phyloP scores from a whole-genome alignment of 768 basidiomycete genomes.

The Leucocoprinus sp. region DNA sequence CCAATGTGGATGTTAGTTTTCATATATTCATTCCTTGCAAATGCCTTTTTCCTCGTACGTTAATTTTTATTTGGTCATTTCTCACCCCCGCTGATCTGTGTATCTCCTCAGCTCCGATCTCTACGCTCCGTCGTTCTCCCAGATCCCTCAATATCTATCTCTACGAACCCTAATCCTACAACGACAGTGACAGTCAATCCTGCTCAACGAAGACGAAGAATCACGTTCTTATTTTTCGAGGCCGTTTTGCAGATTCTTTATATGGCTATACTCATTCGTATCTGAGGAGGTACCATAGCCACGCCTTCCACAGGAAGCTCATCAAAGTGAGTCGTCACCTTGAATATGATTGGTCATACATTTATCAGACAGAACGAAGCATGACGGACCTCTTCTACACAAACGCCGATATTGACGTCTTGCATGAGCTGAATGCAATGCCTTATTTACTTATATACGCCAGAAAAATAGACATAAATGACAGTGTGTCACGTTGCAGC shows the following conservation, averaged over 20 bases:
- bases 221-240: conserved; percentile 84
- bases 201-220: conserved; percentile 72
- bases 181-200: conserved; percentile 61
- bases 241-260: conserved; percentile 77
- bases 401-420: too few relatives aligned
- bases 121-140: conserved; percentile 88
- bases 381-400: too few relatives aligned
- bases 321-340: too few relatives aligned
- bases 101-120: conserved; percentile 68
- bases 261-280: conserved; percentile 75
- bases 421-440: too few relatives aligned
- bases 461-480: too few relatives aligned
- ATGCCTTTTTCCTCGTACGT: conserved; percentile 88
- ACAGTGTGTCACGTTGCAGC: too few relatives aligned
- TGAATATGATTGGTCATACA: too few relatives aligned
- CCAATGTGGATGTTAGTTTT: conserved; percentile 68
- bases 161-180: conserved; percentile 28
- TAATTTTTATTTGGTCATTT: neutral
- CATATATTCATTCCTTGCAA: conserved; percentile 79
- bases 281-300: too few relatives aligned
- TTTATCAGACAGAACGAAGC: too few relatives aligned
- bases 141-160: conserved; percentile 46
- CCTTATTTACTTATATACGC: too few relatives aligned
- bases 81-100: neutral
- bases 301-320: too few relatives aligned